phyloP scores from a whole-genome alignment of 371 early-diverging fungal genomes.

The Mucor saturninus region DNA sequence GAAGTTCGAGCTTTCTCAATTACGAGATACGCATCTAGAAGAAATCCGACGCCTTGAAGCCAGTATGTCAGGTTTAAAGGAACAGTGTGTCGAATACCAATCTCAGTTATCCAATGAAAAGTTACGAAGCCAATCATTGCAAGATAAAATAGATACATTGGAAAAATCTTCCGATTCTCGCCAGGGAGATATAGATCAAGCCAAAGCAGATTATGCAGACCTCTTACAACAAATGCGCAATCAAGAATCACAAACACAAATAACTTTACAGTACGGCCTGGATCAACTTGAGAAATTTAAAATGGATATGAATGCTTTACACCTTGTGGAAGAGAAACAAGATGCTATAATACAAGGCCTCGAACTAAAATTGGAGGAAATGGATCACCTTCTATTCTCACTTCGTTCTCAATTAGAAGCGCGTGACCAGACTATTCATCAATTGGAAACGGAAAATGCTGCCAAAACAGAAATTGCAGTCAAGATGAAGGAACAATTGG shows the following conservation, averaged over 20 bases:
- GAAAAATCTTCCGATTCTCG: constrained; percentile 15
- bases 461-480: constrained; percentile 27
- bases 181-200: constrained; percentile 17
- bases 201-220: constrained; percentile 7
- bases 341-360: constrained; percentile 42
- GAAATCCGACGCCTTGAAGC: constrained; percentile 29
- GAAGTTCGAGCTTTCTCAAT: constrained; percentile 23
- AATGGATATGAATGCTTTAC: constrained; percentile 32
- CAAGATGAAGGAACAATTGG: constrained; percentile 31
- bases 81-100: constrained; percentile 7
- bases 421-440: constrained; percentile 31
- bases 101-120: constrained; percentile 7
- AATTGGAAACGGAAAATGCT: constrained; percentile 31
- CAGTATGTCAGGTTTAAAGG: constrained; percentile 6
- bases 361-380: constrained; percentile 42
- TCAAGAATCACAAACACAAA: constrained; percentile 30
- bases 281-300: constrained; percentile 40
- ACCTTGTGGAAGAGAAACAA: constrained; percentile 44
- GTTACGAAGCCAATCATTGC: constrained; percentile 2
- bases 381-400: constrained; percentile 31
- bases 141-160: constrained; percentile 20
- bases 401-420: constrained; percentile 39
- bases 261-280: constrained; percentile 26
- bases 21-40: constrained; percentile 27
- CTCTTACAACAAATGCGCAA: constrained; percentile 31